Evolutionary conservation across 2,329 filamentous ascomycete genomes (phyloP), one percentile per base, ranked within the genome.

Genomic region (Blastomyces silverae): DNA sequence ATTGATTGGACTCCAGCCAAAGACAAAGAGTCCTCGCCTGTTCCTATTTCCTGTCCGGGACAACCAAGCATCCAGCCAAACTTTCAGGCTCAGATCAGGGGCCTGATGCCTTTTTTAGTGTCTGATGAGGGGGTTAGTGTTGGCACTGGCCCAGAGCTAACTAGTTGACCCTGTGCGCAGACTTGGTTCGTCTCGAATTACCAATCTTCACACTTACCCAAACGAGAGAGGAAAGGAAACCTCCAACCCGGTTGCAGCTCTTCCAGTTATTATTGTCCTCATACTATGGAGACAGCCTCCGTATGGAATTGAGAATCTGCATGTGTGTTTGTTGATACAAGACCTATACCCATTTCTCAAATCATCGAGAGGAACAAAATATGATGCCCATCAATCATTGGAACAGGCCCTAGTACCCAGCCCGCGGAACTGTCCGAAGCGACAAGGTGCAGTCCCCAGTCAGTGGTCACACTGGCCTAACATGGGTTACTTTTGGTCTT

Each of bases 311-410:
- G 10, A 25, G 15, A 37, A 37, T 55, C 52, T 31, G 22, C 31
- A n/a, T 37, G 17, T 37, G 10, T 57, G 17, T 11, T 39, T 39
- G 37, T 39, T 13, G 37, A 39, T 39, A 39, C 37, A 39, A 13
- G 37, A 13, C 11, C 37, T 39, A 39, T 2, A 37, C 34, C 34
- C 34, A 37, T 37, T 11, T 37, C 6, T 37, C 34, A 50, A 22
- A 50, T 25, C 11, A 13, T 50, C 8, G 1, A n/a, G 17, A 3
- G 13, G 53, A 37, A 37, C 13, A 5, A 28, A 57, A 57, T 31
- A 28, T 37, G 53, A 57, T 57, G 6, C 53, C 20, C 28, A 57
- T 57, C 31, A 20, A n/a, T n/a, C 53, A 57, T 57, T 57, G 28
- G 53, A 34, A n/a, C 15, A 1, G 34, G 28, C 34, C 25, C n/a